Conservation (phyloP, 1,139 yeast species). For the Protomyces inouyei region DNA sequence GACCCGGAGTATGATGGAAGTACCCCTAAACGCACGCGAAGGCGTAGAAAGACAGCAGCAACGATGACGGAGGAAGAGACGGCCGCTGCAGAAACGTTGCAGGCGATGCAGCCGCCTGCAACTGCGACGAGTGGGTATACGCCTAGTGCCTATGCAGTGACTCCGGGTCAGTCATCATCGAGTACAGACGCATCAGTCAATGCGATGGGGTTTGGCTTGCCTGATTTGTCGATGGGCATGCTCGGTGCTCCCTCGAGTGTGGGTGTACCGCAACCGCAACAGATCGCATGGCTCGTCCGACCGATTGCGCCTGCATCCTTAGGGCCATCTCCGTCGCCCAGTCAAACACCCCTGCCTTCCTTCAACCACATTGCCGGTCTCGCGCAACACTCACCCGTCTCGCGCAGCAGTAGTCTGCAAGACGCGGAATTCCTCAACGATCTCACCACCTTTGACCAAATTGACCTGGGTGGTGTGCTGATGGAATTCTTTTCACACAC, state of each 20-base stretch:
- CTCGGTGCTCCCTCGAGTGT: neutral
- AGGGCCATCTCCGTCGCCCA: neutral
- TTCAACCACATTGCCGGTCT: neutral
- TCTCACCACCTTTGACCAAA: neutral
- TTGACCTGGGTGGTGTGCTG: neutral
- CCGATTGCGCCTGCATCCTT: neutral
- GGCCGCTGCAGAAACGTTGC: neutral
- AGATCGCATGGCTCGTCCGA: neutral
- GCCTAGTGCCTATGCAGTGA: neutral
- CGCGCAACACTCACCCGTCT: neutral
- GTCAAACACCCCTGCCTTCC: neutral
- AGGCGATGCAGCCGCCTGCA: neutral
- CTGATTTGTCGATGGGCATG: neutral
- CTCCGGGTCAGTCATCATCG: neutral
- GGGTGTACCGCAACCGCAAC: neutral
- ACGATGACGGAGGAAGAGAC: neutral
- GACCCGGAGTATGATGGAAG: neutral
- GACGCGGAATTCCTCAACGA: neutral
- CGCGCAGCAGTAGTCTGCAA: neutral
- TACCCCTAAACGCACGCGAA: neutral
- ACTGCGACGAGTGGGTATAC: neutral
- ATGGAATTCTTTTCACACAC: neutral
- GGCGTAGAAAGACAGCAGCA: neutral
- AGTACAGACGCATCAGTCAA: neutral
- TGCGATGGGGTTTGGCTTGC: too few species aligned